Evolutionary conservation across 768 basidiomycete genomes (phyloP).

Genomic region (Fomitopsis pulvina): DNA sequence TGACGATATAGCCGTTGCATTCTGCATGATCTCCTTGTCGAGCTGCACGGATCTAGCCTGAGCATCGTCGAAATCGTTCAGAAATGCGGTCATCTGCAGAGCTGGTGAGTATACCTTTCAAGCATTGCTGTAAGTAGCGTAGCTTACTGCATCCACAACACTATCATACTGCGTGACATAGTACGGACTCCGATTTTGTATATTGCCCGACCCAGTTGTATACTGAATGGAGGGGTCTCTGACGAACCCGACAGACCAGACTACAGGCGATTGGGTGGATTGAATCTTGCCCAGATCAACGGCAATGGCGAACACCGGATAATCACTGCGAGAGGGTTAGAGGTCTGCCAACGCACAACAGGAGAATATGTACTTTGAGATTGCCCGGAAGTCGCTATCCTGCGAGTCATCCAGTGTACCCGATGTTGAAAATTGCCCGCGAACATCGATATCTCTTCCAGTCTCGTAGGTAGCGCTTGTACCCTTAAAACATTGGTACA

Average conservation of each 20-base stretch:
- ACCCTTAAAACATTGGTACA: constrained; percentile 3
- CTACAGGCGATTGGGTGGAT: constrained; percentile 12
- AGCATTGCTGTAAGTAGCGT: not conserved
- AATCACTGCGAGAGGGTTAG: not conserved
- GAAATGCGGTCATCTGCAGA: constrained; percentile 15
- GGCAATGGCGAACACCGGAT: constrained; percentile 20
- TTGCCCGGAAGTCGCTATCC: constrained; percentile 7
- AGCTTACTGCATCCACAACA: constrained; percentile 8
- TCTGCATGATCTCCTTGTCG: constrained; percentile 17
- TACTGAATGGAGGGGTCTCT: constrained; percentile 21
- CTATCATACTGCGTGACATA: constrained; percentile 6
- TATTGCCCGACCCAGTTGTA: constrained; percentile 6
- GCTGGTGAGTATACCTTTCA: not conserved
- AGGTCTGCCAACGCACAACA: no score
- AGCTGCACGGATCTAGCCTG: constrained; percentile 13
- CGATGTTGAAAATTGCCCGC: constrained; percentile 12
- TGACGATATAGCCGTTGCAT: constrained; percentile 15
- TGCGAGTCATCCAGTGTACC: constrained; percentile 12
- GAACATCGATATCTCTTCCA: constrained; percentile 4
- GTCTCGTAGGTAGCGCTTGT: constrained; percentile 10
- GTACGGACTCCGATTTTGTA: constrained; percentile 14
- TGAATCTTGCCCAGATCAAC: constrained; percentile 20
- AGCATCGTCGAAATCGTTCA: constrained; percentile 16
- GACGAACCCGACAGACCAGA: constrained; percentile 23
- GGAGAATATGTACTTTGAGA: constrained; percentile 10